These are phyloP conservation scores for Xylaria telfairii DNA, from an alignment of 495 filamentous ascomycete genomes.

Conservation along the genomic window DNA sequence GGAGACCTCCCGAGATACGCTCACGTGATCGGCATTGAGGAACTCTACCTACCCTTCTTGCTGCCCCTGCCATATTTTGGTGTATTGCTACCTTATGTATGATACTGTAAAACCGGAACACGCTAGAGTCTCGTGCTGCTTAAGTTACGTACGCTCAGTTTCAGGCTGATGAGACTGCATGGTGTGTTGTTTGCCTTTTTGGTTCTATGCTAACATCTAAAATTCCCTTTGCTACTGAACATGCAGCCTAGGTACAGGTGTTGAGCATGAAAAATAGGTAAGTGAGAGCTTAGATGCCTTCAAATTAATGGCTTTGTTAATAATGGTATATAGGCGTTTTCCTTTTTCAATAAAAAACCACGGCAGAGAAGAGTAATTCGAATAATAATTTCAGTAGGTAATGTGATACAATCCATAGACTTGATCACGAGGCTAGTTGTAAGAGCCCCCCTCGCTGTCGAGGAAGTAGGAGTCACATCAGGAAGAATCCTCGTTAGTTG, in stretches of 20 bases:
- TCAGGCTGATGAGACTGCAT: neutral
- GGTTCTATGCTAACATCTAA: neutral
- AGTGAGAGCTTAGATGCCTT: neutral
- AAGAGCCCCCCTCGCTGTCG: neutral
- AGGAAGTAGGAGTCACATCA: neutral
- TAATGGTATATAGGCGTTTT: no score
- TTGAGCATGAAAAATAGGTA: neutral
- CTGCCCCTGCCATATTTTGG: neutral
- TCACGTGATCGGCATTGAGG: constrained; percentile 25
- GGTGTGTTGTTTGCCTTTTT: neutral
- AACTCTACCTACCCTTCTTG: neutral
- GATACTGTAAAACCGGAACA: neutral
- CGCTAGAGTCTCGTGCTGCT: neutral
- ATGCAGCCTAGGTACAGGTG: neutral
- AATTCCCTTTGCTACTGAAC: neutral
- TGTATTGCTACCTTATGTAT: neutral
- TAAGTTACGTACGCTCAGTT: neutral
- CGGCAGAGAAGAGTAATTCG: no score
- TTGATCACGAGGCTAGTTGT: neutral
- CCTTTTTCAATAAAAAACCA: neutral
- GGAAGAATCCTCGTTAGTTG: neutral
- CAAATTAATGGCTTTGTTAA: neutral
- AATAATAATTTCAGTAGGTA: neutral
- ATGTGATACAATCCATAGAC: neutral
- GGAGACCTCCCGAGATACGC: constrained; percentile 21